Evolutionary conservation across 2,329 filamentous ascomycete species (phyloP).

Genomic region (Microdochium nivale): DNA sequence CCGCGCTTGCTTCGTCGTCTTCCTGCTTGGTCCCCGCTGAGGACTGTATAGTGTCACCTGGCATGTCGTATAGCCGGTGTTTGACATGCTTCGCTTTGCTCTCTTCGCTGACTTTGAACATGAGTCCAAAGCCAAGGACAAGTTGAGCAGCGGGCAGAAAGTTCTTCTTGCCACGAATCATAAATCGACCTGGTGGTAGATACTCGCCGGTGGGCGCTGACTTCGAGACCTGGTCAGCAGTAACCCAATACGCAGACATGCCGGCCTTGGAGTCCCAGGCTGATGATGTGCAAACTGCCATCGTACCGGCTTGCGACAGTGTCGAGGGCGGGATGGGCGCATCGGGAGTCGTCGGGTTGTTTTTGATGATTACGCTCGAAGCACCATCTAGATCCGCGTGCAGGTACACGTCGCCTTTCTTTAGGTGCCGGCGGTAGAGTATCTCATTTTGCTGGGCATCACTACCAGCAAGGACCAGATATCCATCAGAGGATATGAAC

Average conservation of each 20-base stretch:
- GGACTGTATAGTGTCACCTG: conserved; percentile 5
- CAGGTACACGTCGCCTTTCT: conserved; percentile 85
- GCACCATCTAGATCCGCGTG: conserved; percentile 85
- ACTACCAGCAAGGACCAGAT: conserved; percentile 81
- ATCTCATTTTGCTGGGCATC: conserved; percentile 87
- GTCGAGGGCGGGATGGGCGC: conserved; percentile 88
- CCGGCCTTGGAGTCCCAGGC: conserved; percentile 96
- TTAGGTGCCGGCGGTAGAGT: conserved; percentile 78
- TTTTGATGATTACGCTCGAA: conserved; percentile 82
- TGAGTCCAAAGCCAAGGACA: conserved; percentile 75
- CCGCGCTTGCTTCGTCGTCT: conserved; percentile 14
- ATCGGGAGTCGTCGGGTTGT: conserved; percentile 66
- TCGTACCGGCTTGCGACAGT: conserved; percentile 77
- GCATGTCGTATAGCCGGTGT: conserved; percentile 42
- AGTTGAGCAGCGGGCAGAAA: conserved; percentile 82
- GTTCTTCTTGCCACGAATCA: conserved; percentile 80
- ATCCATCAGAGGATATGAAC: conserved; percentile 93
- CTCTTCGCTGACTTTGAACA: conserved; percentile 84
- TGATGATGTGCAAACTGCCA: conserved; percentile 75
- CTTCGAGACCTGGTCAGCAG: conserved; percentile 84
- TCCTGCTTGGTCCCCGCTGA: conserved; percentile 7
- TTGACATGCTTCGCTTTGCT: conserved; percentile 75
- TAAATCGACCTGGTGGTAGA: conserved; percentile 68
- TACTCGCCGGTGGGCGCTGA: conserved; percentile 73
- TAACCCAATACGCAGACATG: conserved; percentile 95